A percentile compares a stretch with the other conserved stretches of the same genome.
phyloP scores from a whole-genome alignment of 2,329 filamentous ascomycete genomes.

The Fusarium setosum region DNA sequence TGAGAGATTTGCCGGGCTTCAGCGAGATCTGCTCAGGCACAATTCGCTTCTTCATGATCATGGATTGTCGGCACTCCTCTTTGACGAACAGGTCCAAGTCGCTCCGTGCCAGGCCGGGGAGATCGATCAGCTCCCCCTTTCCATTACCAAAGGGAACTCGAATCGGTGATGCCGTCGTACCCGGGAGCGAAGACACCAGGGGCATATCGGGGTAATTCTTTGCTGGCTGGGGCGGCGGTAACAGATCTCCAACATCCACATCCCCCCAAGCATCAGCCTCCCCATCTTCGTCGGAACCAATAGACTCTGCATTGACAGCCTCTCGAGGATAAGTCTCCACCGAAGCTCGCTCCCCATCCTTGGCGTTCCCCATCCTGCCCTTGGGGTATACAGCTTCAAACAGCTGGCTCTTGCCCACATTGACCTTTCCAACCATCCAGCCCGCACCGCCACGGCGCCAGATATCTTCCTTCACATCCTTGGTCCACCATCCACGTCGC shows the following conservation, averaged over 20 bases:
- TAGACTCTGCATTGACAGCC: slow-evolving; percentile 24
- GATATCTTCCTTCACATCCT: slow-evolving; percentile 85
- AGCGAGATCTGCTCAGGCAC: slow-evolving; percentile 79
- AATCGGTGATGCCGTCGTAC: slow-evolving; percentile 95
- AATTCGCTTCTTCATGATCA: slow-evolving; percentile 84
- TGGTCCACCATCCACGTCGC: slow-evolving; percentile 91
- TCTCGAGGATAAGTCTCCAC: slow-evolving; percentile 31
- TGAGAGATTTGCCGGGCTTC: slow-evolving; percentile 80
- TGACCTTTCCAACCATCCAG: slow-evolving; percentile 98
- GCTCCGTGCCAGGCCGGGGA: slow-evolving; percentile 85
- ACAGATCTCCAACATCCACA: slow-evolving; percentile 64
- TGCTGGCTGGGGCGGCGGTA: slow-evolving; percentile 81
- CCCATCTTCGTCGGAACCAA: slow-evolving; percentile 46
- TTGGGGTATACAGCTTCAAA: slow-evolving; percentile 91
- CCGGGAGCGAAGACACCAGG: slow-evolving; percentile 85
- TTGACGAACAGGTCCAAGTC: slow-evolving; percentile 78
- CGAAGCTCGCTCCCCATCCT: slow-evolving; percentile 12
- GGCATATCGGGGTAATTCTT: slow-evolving; percentile 86
- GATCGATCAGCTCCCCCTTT: slow-evolving; percentile 90
- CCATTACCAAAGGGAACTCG: slow-evolving; percentile 89
- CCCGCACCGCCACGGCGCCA: slow-evolving; percentile 85
- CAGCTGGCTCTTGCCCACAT: slow-evolving; percentile 95
- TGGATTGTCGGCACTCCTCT: slow-evolving; percentile 70
- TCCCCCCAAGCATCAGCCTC: slow-evolving; percentile 28
- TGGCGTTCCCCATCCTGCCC: slow-evolving; percentile 61